phyloP scores from a whole-genome alignment of 2,329 filamentous ascomycete genomes.

The Curvularia sp. region DNA sequence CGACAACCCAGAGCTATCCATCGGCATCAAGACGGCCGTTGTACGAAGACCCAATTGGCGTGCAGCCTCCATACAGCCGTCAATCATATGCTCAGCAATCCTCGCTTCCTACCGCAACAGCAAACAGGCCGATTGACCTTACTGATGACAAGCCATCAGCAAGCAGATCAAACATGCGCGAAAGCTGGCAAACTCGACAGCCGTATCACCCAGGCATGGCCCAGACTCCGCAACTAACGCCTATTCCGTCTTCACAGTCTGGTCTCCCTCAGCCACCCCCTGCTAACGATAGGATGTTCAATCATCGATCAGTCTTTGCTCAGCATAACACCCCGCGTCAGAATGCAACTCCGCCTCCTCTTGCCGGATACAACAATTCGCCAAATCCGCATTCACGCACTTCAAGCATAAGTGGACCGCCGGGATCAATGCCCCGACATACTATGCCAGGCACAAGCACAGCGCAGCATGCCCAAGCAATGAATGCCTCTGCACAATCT shows the following conservation, averaged over 20 bases:
- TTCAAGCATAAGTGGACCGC: constrained; percentile 43
- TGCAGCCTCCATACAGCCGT: constrained; percentile 38
- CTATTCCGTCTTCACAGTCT: constrained; percentile 39
- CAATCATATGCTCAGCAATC: constrained; percentile 38
- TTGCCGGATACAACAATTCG: constrained; percentile 39
- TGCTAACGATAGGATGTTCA: constrained; percentile 34
- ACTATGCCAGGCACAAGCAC: constrained; percentile 30
- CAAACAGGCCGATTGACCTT: constrained; percentile 41
- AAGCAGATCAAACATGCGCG: constrained; percentile 30
- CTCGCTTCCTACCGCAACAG: constrained; percentile 29
- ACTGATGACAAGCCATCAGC: constrained; percentile 38
- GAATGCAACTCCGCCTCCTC: constrained; percentile 46
- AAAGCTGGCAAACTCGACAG: constrained; percentile 42
- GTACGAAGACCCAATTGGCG: constrained; percentile 33
- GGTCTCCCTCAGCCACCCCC: constrained; percentile 34
- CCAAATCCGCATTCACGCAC: constrained; percentile 47
- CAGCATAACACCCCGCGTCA: constrained; percentile 44
- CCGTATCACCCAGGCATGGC: constrained; percentile 35
- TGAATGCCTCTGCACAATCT: constrained; percentile 32
- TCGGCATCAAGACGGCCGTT: constrained; percentile 35
- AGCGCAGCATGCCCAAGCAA: constrained; percentile 28
- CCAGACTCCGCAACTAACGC: constrained; percentile 35
- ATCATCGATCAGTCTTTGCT: constrained; percentile 43
- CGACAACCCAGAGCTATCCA: constrained; percentile 29
- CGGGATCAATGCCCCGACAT: constrained; percentile 35